Conservation (phyloP, 192 early-diverging fungal genomes). For the Spizellomyces punctatus region DNA sequence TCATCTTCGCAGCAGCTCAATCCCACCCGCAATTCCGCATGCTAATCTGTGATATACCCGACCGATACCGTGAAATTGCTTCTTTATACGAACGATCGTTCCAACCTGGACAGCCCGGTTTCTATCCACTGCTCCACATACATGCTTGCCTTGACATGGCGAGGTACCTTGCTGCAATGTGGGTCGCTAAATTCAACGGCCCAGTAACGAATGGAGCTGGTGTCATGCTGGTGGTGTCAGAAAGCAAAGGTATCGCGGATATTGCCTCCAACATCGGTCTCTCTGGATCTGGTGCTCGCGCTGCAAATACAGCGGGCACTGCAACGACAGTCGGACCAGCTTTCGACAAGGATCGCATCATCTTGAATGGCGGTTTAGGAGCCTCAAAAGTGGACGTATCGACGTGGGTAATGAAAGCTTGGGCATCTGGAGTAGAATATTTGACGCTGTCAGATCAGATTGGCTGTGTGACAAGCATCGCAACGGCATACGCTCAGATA, state of each 20-base stretch:
- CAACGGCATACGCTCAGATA: slow-evolving; percentile 60
- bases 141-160: slow-evolving; percentile 71
- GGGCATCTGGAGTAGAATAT: slow-evolving; percentile 53
- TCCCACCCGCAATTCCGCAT: slow-evolving; percentile 19
- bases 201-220: slow-evolving; percentile 48
- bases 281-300: slow-evolving; percentile 2
- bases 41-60: slow-evolving; percentile 62
- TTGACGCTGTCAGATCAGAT: slow-evolving; percentile 64
- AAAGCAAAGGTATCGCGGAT: slow-evolving; percentile 39
- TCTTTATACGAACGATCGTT: slow-evolving; percentile 59
- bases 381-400: slow-evolving; percentile 50
- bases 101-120: slow-evolving; percentile 25
- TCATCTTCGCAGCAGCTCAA: slow-evolving; percentile 17
- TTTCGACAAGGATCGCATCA: slow-evolving; percentile 30
- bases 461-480: slow-evolving; percentile 50
- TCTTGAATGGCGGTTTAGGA: slow-evolving; percentile 17
- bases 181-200: slow-evolving; percentile 37
- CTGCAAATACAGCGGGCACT: slow-evolving; percentile 13
- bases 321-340: slow-evolving; percentile 13
- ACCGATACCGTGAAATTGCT: slow-evolving; percentile 69
- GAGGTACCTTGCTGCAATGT: slow-evolving; percentile 59
- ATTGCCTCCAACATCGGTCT: slow-evolving; percentile 33
- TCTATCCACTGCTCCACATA: slow-evolving; percentile 64
- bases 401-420: slow-evolving; percentile 67
- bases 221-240: slow-evolving; percentile 24